Evolutionary conservation across 345 rosid species (phyloP), one percentile per base, ranked within the genome.

Genomic region (Syzygium oleosum): DNA sequence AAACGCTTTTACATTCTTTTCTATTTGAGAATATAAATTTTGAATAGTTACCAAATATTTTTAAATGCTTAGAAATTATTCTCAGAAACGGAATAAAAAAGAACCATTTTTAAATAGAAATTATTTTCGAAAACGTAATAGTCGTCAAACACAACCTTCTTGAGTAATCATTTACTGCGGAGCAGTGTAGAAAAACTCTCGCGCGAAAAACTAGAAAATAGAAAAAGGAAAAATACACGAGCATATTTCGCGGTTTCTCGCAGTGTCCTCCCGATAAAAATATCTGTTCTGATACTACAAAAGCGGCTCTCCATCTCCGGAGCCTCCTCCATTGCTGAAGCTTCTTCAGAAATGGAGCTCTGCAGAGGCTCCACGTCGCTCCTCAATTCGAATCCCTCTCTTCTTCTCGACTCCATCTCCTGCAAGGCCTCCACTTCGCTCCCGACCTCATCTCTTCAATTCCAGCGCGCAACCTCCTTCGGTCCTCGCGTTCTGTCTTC

Each of bases 261-360:
- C 80, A 4, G 80, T 9, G 77, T 6, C 13, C 25, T 19, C 79
- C 79, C 68, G 65, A 61, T 8, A 55, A 55, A 55, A 22, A 55
- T 85, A n/a, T 58, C 52, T 13, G 77, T 56, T 41, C 58, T 22
- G 58, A 85, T 22, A 23, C 79, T 58, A 22, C 63, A 27, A 46
- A 38, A 9, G 55, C 79, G 22, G 79, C 87, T 46, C 15, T 85
- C 87, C 11, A 7, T 85, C 51, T 17, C 55, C 31, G 58, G n/a
- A 0, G 52, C 4, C 68, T 6, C 34, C 68, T 31, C 22, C 73
- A 2, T 6, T 9, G 25, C 29, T 0, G 51, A 46, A 63, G 87
- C 56, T 85, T 23, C 56, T 51, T 3, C 55, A 31, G 84, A 87
- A 84, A 97, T 97, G 99, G 96, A 95, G 96, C 93, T 96, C 46